Base-by-base conservation (phyloP, 1,284 basidiomycete species). In the Meira nashicola region DNA sequence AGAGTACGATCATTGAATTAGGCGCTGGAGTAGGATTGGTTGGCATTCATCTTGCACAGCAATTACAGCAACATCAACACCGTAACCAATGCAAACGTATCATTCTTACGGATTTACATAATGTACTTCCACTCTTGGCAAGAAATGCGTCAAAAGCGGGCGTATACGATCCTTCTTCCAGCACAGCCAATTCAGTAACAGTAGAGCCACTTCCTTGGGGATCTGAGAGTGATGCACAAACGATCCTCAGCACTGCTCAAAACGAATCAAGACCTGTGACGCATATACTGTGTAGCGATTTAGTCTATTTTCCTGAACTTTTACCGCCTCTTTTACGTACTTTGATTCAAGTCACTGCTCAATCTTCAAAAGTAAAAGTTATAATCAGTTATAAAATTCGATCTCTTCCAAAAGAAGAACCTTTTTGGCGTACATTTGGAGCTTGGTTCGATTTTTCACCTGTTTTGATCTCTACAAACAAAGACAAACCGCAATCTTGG, bases 351-450 rank as follows among this genome's bases (percentile, higher is more conserved):
- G 63, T 78, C 12, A 74, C 71, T 1, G 7, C 53, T 10, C 5
- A 10, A n/a, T n/a, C n/a, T 2, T 11, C 19, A 17, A 67, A 66
- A 3, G 23, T 23, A 19, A 59, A 70, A 47, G 68, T 78, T 21
- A 59, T 77, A 38, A 66, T 78, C 17, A 66, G 82, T 0, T 82
- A 90, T 82, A 89, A 87, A 78, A 81, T 89, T 44, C 86, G 89
- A 39, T 89, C 87, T 62, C 80, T 90, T 41, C 65, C 82, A 1
- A 90, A 89, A 69, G 90, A 92, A 73, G 82, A 85, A 1, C 82
- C 86, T 0, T 92, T 92, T 77, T 92, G 89, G 89, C 81, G 82
- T 11, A 86, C 86, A 0, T 88, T 92, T 65, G 89, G 89, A 15
- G 78, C 87, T 0, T 92, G 89, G 89, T 92, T 91, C 79, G 76